Evolutionary conservation across 2,329 filamentous ascomycete genomes (phyloP), one percentile per base, ranked within the genome.

Genomic region (Incumbomyces delicatus): DNA sequence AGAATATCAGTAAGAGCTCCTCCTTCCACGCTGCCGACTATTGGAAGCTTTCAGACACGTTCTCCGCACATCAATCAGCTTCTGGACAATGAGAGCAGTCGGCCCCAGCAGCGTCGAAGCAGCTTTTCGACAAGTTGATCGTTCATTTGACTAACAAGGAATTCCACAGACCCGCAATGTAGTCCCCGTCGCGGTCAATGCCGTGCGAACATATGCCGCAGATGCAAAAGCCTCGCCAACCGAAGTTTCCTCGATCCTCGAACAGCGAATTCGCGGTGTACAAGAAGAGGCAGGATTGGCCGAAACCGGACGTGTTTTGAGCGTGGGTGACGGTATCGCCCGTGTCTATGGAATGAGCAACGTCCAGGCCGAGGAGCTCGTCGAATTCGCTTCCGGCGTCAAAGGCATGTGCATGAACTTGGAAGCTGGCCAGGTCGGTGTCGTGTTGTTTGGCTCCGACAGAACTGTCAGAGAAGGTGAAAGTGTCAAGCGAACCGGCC

Each of bases 371-470:
- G 92, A 98, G 77, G 92, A 98, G 80, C 85, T 98, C 71, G 92
- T 98, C 70, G 92, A 98, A 89, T 98, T 98, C 78, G 87, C 92
- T 66, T 98, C 92, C 59, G 92, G 92, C 73, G 92, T 96, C 75
- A 96, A 96, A 84, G 92, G 92, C 73, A 98, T 98, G 92, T 96
- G 90, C 87, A 96, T 98, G 90, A 98, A 98, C 86, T 83, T 98
- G 75, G 92, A 98, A 78, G 92, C 92, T 73, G 92, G 92, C 72
- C 92, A 96, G 76, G 92, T 98, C 77, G 92, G 92, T 95, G 89
- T 98, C 66, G 92, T 98, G 81, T 81, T 98, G 68, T 98, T 98
- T 81, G 92, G 92, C 83, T 96, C 92, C 68, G 92, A 98, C 77
- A 89, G 92, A 89, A 81, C 95, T 64, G 92, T 98, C 82, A 92